Evolutionary conservation across 2,329 filamentous ascomycete genomes (phyloP).

Genomic region (Aspergillus nomiae): DNA sequence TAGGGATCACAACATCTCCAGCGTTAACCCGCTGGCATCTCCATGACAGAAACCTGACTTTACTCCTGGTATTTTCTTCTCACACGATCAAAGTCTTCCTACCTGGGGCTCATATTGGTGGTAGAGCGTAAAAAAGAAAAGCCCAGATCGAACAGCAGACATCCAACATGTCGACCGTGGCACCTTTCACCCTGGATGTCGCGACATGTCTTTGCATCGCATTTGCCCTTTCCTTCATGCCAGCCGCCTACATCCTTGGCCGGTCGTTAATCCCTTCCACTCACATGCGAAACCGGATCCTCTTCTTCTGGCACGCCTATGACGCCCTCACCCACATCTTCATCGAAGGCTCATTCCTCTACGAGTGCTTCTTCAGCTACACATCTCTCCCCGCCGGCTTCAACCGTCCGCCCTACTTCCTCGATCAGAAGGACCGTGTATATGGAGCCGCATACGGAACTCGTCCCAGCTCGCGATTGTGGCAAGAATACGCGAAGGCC

Average conservation of each 20-base stretch:
- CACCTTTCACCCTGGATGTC: slow-evolving; percentile 40
- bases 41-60: background rate
- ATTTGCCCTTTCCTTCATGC: slow-evolving; percentile 57
- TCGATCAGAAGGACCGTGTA: slow-evolving; percentile 55
- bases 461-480: slow-evolving; percentile 56
- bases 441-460: slow-evolving; percentile 63
- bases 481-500: slow-evolving; percentile 68
- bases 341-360: slow-evolving; percentile 89
- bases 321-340: slow-evolving; percentile 89
- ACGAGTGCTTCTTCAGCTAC: slow-evolving; percentile 85
- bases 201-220: slow-evolving; percentile 58
- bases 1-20: background rate
- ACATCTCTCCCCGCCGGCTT: slow-evolving; percentile 45
- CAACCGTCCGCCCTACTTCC: slow-evolving; percentile 48
- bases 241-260: slow-evolving; percentile 54
- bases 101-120: background rate
- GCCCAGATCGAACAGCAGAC: background rate
- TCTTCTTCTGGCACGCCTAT: slow-evolving; percentile 95
- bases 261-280: slow-evolving; percentile 54
- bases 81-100: background rate
- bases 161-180: slow-evolving; percentile 19
- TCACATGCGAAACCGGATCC: slow-evolving; percentile 64
- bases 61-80: background rate
- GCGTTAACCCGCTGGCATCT: background rate
- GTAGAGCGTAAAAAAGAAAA: background rate